Base-by-base conservation (phyloP, 2,329 filamentous ascomycete species). In the Colletotrichum sp. region DNA sequence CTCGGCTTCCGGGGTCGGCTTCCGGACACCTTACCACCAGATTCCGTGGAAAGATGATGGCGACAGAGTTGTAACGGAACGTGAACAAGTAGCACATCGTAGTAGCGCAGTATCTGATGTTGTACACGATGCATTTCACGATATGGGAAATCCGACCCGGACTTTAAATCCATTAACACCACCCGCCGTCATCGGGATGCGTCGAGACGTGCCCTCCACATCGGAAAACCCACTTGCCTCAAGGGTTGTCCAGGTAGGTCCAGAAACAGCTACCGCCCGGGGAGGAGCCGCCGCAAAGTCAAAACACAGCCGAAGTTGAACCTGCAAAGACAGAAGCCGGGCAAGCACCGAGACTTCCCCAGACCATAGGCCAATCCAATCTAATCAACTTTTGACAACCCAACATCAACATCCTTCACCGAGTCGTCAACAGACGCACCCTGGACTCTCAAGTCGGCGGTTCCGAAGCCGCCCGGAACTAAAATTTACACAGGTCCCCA, bases 321-420 rank as follows among this genome's bases (percentile, higher is more conserved):
- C 15, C 65, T 64, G 32, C 34, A 39, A 36, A 21, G n/a, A 32
- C 15, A 60, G 57, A 70, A 34, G 70, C 64, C 70, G 74, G 70
- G 28, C 49, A 74, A 76, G 44, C 44, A 60, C 70, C 74, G 64
- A 76, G 24, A 60, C 57, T 65, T 65, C 24, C 49, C 63, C 39
- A 44, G 30, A 26, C 36, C 44, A 4, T 32, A 39, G 13, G 3
- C 49, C 18, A 65, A 52, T 52, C 44, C 44, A 52, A 21, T 52
- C 44, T 52, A 52, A 52, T 52, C 44, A 52, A 52, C 44, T 52
- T 32, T 44, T 16, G 28, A 44, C 16, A 24, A 10, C 3, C 18
- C 28, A 39, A 26, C 32, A 49, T 32, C 36, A 4, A 28, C 55
- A 16, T 30, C 71, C 59, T 18, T 59, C 10, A 62, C 26, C 32